Percentiles rank a stretch among this genome's conserved stretches.
phyloP scores from a whole-genome alignment of 495 filamentous ascomycete genomes.

The Penicillium parvum region DNA sequence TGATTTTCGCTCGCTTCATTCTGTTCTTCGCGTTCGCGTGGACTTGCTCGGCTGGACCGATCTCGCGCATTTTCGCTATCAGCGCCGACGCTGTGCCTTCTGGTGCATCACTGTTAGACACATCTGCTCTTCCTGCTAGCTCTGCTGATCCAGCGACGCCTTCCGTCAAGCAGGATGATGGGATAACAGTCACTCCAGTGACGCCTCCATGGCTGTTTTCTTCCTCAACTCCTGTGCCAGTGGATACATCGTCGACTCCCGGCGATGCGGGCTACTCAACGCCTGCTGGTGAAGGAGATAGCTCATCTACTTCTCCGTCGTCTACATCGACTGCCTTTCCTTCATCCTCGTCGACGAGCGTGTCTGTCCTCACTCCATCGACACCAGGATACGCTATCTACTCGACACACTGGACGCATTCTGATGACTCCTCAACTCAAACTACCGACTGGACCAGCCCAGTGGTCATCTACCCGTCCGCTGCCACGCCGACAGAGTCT shows the following conservation, averaged over 20 bases:
- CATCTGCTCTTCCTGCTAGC: neutral
- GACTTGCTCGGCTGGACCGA: slow-evolving; percentile 37
- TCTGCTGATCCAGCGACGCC: neutral
- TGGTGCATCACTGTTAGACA: neutral
- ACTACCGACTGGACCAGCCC: too few relatives aligned
- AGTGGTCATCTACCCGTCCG: too few relatives aligned
- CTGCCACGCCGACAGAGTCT: too few relatives aligned
- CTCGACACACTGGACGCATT: too few relatives aligned
- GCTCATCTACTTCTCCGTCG: neutral
- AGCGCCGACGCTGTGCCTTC: slow-evolving; percentile 2
- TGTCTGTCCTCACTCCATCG: too few relatives aligned
- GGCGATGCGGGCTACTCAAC: too few relatives aligned
- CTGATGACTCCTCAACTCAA: too few relatives aligned
- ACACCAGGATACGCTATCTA: too few relatives aligned
- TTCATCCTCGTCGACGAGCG: too few relatives aligned
- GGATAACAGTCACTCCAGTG: slow-evolving; percentile 18
- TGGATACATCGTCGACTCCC: neutral
- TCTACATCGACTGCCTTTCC: neutral
- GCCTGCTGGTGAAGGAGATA: too few relatives aligned
- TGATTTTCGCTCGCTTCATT: slow-evolving; percentile 20
- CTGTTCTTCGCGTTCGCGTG: slow-evolving; percentile 17
- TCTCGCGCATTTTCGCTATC: slow-evolving; percentile 18
- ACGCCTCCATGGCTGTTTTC: slow-evolving; percentile 8
- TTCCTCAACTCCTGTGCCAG: neutral
- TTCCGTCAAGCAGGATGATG: slow-evolving; percentile 5